Base-by-base conservation (phyloP, 805 yeast species). In the Yarrowia sp. region DNA sequence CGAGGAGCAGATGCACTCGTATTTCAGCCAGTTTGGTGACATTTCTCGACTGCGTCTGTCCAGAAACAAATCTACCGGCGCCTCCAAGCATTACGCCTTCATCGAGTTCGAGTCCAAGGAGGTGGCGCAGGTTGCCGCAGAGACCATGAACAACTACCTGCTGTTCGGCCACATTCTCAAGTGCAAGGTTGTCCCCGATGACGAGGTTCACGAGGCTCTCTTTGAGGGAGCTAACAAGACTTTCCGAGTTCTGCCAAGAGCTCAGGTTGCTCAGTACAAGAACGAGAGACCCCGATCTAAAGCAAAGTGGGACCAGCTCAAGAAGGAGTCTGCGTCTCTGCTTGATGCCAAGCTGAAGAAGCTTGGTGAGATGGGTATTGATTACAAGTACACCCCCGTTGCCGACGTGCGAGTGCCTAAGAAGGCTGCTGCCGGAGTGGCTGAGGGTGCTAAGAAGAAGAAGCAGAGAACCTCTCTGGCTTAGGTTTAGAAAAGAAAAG, bases 61-160 rank as follows among this genome's bases (percentile, higher is more conserved):
- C 53, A 86, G 98, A 77, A 94, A 91, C 81, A 92, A 90, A 79
- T 89, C 89, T 75, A 89, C 97, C 7, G 98, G 98, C 56, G 87
- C 88, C 68, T 88, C 97, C 15, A 93, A 92, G 80, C 98, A 92
- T 77, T 94, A 87, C 78, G 98, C 92, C 8, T 94, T 91, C 78
- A 81, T 95, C 56, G 97, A 95, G 79, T 95, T 94, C 75, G 85
- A 84, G 50, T 83, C 86, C 68, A 76, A 78, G 46, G 91, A 88
- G 59, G 96, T 90, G 69, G 98, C 98, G 55, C 84, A 87, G 73
- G 83, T 92, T 71, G 99, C 97, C 3, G 90, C 90, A 71, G 98
- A 95, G 72, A 88, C 98, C 56, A 95, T 95, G 99, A 89, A 95
- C 79, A 95, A 95, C 80, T 95, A 95, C 75, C 83, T 95, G 71